phyloP scores from a whole-genome alignment of 2,329 filamentous ascomycete genomes.

The Escovopsis weberi region DNA sequence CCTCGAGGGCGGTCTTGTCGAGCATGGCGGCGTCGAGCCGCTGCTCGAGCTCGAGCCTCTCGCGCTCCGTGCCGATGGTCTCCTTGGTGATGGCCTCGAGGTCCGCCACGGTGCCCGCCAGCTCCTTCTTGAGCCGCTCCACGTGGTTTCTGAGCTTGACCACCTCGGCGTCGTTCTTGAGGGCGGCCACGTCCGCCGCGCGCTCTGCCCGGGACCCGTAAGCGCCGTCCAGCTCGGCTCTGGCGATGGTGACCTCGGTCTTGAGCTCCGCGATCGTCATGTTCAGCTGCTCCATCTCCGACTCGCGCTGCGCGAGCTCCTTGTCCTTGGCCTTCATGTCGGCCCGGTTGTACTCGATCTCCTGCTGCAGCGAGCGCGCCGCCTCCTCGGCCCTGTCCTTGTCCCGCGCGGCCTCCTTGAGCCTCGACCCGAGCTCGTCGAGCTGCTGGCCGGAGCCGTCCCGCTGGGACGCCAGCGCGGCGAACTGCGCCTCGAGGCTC shows the following conservation, averaged over 20 bases:
- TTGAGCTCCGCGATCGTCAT: constrained; percentile 42
- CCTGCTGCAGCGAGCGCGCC: constrained; percentile 13
- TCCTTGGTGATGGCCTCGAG: constrained; percentile 39
- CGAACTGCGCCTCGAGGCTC: constrained; percentile 23
- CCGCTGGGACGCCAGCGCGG: constrained; percentile 2
- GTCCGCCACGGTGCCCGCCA: constrained; percentile 35
- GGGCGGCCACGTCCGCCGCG: constrained; percentile 40
- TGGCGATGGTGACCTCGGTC: constrained; percentile 45
- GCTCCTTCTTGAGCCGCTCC: constrained; percentile 34
- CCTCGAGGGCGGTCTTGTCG: constrained; percentile 24
- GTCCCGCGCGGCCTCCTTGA: constrained; percentile 16
- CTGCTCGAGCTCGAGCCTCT: constrained; percentile 29
- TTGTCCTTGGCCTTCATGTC: constrained; percentile 22
- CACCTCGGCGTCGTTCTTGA: constrained; percentile 33
- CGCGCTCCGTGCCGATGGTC: constrained; percentile 34
- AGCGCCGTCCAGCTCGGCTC: constrained; percentile 47
- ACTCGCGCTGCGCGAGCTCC: constrained; percentile 32
- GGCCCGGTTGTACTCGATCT: constrained; percentile 9
- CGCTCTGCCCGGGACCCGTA: constrained; percentile 45
- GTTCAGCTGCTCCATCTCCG: constrained; percentile 35
- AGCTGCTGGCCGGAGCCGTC: constrained; percentile 10
- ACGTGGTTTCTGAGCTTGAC: constrained; percentile 32
- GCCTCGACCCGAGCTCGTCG: constrained; percentile 16
- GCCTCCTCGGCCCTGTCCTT: constrained; percentile 15
- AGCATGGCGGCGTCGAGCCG: constrained; percentile 20